Percentiles rank a stretch among this genome's conserved stretches.
Conservation (phyloP, 2,329 filamentous ascomycete species). For the Aspergillus ochraceus region DNA sequence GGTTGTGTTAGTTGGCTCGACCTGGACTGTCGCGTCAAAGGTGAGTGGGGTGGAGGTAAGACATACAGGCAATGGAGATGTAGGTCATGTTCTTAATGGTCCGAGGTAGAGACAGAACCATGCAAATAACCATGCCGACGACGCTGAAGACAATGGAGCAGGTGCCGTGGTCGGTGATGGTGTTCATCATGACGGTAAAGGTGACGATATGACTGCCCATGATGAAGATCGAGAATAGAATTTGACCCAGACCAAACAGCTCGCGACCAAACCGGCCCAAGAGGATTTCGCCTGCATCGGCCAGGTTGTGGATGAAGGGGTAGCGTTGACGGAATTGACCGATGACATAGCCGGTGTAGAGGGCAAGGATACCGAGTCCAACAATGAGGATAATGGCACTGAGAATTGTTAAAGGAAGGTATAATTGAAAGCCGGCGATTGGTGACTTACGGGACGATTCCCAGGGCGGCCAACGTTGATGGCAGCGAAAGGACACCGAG, state of each 20-base stretch:
- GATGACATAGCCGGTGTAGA: constrained; percentile 61
- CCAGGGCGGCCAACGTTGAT: constrained; percentile 50
- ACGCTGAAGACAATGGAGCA: constrained; percentile 65
- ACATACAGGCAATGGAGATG: constrained; percentile 58
- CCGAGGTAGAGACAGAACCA: constrained; percentile 60
- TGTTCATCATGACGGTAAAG: constrained; percentile 68
- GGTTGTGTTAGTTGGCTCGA: background rate
- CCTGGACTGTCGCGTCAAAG: no score
- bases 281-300: constrained; percentile 65
- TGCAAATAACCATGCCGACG: constrained; percentile 59
- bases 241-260: constrained; percentile 61
- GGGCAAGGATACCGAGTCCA: constrained; percentile 55
- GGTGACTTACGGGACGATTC: constrained; percentile 48
- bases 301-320: constrained; percentile 65
- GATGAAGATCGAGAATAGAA: constrained; percentile 66
- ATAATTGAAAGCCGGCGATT: background rate
- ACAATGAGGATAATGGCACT: constrained; percentile 56
- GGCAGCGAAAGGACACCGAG: constrained; percentile 59
- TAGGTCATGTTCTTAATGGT: constrained; percentile 64
- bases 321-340: constrained; percentile 57
- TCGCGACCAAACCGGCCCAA: constrained; percentile 62
- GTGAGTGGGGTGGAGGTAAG: no score
- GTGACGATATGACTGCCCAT: constrained; percentile 71
- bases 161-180: constrained; percentile 59
- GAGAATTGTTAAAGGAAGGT: background rate